Evolutionary conservation across 2,329 filamentous ascomycete species (phyloP).

Genomic region (Xenoacremonium recifei): DNA sequence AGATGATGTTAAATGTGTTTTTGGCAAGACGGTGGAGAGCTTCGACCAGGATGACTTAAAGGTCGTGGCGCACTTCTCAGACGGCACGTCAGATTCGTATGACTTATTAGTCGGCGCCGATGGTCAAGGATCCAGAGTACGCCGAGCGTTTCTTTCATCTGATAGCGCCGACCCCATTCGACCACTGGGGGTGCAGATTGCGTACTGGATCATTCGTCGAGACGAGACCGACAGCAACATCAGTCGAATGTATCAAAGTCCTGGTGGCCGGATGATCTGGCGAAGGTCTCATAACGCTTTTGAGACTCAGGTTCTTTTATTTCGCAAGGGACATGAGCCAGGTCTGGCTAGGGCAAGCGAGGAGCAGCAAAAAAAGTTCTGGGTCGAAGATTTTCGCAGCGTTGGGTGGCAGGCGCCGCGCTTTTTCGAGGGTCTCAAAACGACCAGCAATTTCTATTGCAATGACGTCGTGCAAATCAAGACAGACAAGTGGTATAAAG

Average conservation of each 20-base stretch:
- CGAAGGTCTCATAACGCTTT: constrained; percentile 38
- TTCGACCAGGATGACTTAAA: constrained; percentile 30
- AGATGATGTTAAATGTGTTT: constrained; percentile 24
- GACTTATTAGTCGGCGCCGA: constrained; percentile 57
- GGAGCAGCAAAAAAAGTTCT: constrained; percentile 36
- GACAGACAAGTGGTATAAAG: constrained; percentile 40
- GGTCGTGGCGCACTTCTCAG: constrained; percentile 40
- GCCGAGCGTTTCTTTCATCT: constrained; percentile 38
- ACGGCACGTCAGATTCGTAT: constrained; percentile 41
- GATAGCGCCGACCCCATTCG: constrained; percentile 22
- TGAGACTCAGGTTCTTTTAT: constrained; percentile 38
- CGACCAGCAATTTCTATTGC: constrained; percentile 46
- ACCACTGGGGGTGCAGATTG: constrained; percentile 25
- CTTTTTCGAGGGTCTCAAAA: constrained; percentile 41
- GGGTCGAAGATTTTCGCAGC: constrained; percentile 38
- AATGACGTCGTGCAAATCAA: constrained; percentile 44
- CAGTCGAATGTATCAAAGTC: constrained; percentile 35
- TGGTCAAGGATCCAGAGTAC: constrained; percentile 49
- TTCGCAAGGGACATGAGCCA: constrained; percentile 23
- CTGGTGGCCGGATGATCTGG: constrained; percentile 36
- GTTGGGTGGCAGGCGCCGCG: constrained; percentile 41
- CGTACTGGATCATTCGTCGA: constrained; percentile 33
- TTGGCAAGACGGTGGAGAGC: constrained; percentile 28
- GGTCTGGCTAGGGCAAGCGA: constrained; percentile 29
- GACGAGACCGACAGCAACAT: constrained; percentile 33